Base-by-base conservation (phyloP, 2,329 filamentous ascomycete genomes). In the Cercospora nicotianae region DNA sequence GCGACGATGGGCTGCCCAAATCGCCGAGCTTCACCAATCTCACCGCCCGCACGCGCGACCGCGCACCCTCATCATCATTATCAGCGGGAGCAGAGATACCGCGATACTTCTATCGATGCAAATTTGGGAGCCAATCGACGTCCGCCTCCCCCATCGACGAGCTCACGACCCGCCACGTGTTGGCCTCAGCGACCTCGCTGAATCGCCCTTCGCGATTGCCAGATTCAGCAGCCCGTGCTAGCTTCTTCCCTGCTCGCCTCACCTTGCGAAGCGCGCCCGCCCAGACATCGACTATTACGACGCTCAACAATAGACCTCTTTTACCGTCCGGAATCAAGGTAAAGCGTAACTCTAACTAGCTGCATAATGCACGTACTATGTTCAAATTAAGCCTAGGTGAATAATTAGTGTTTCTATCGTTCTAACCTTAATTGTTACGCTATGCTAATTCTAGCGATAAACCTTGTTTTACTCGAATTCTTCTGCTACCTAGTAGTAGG, bases 91-190 rank as follows among this genome's bases (percentile, higher is more conserved):
- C 9, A 13, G 18, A 45, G 59, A 61, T 61, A 61, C 59, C 33
- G 59, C 36, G 59, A 61, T 48, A 42, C 59, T 48, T 61, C 36
- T 48, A 42, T 48, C 59, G 18, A 48, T 39, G 36, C 59, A 31
- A 30, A 30, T 42, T 7, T 7, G 53, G 53, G 26, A 58, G 53
- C 53, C 53, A 58, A 58, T 33, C 53, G 53, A 30, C 26, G 20
- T 6, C 13, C 28, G 53, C 30, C 53, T 30, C 28, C 13, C 7
- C 53, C 53, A 30, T 58, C 53, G 53, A 31, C 53, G 53, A 58
- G 53, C 53, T 58, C 26, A 30, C 26, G 9, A 30, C 26, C 28
- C 53, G 53, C 53, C 53, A 58, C 53, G 53, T 58, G 53, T 58
- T 30, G 53, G 3, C 53, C 10, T 28, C 30, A n/a, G 26, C 26